These are phyloP conservation scores for Pelargonium cotyledonis DNA, from an alignment of 441 rosid species.

Conservation along the genomic window DNA sequence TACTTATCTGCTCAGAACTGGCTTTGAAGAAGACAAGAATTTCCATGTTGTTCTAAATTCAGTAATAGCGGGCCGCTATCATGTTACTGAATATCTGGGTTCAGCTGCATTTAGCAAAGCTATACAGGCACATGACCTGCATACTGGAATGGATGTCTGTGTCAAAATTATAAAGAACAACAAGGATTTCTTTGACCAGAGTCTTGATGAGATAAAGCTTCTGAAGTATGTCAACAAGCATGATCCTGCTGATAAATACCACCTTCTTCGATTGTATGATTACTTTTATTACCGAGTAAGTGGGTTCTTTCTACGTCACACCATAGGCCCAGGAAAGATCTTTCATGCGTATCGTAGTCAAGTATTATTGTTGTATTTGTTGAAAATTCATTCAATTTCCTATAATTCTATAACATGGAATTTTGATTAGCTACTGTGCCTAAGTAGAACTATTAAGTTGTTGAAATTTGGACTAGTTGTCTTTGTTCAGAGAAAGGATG, in stretches of 20 bases:
- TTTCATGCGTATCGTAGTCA: too few relatives aligned
- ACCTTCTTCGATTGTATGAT: slow-evolving; percentile 83
- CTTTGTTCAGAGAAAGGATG: too few relatives aligned
- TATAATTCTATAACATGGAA: too few relatives aligned
- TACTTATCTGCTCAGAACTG: slow-evolving; percentile 62
- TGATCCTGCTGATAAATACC: slow-evolving; percentile 95
- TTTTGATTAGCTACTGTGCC: too few relatives aligned
- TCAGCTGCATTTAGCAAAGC: slow-evolving; percentile 99
- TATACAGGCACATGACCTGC: slow-evolving; percentile 95
- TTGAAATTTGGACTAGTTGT: too few relatives aligned
- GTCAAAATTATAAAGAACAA: slow-evolving; percentile 94
- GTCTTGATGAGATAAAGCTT: slow-evolving; percentile 98
- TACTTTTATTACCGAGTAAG: slow-evolving; percentile 93
- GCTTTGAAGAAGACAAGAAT: slow-evolving; percentile 98
- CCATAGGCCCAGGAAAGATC: too few relatives aligned
- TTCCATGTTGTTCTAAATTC: slow-evolving; percentile 92
- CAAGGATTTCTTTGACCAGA: slow-evolving; percentile 98
- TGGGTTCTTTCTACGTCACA: neutral
- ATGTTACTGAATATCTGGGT: slow-evolving; percentile 95
- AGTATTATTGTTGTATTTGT: too few relatives aligned
- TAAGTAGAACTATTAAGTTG: too few relatives aligned
- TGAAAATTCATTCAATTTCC: too few relatives aligned
- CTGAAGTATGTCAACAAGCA: slow-evolving; percentile 94
- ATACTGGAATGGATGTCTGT: slow-evolving; percentile 94
- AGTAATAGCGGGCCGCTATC: slow-evolving; percentile 90